Conservation (phyloP, 1,139 yeast species). For the Debaryomycetaceae sp. region DNA sequence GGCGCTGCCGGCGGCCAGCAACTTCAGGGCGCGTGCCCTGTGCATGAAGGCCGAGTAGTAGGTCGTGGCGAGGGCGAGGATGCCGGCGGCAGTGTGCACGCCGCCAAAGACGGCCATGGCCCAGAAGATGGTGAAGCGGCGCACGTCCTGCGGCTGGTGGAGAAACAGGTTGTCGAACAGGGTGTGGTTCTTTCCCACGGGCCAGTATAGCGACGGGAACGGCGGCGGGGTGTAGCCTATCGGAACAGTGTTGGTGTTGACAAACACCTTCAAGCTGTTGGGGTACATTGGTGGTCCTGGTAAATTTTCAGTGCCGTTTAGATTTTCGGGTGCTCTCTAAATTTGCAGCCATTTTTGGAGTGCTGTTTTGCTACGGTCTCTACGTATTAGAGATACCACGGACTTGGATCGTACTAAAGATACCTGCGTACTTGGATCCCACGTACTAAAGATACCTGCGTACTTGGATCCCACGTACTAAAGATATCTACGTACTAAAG, state of each 20-base stretch:
- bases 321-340: no score
- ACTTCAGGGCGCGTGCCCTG: slow-evolving; percentile 6
- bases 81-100: slow-evolving; percentile 57
- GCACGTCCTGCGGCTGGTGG: slow-evolving; percentile 64
- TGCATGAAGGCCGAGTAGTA: slow-evolving; percentile 14
- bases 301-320: no score
- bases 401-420: no score
- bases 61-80: slow-evolving; percentile 42
- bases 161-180: slow-evolving; percentile 45
- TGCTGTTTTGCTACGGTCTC: no score
- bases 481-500: no score
- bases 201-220: slow-evolving; percentile 80
- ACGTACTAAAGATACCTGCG: no score
- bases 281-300: no score
- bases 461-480: no score
- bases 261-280: slow-evolving; percentile 27
- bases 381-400: no score
- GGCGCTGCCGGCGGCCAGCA: slow-evolving; percentile 10
- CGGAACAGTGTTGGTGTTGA: slow-evolving; percentile 44
- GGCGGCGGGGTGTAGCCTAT: slow-evolving; percentile 70
- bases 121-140: slow-evolving; percentile 82
- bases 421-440: no score
- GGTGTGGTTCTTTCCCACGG: slow-evolving; percentile 33
- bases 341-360: no score
- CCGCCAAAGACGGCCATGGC: slow-evolving; percentile 54